Base-by-base conservation (phyloP, 768 basidiomycete genomes). In the Podaxis sp. region DNA sequence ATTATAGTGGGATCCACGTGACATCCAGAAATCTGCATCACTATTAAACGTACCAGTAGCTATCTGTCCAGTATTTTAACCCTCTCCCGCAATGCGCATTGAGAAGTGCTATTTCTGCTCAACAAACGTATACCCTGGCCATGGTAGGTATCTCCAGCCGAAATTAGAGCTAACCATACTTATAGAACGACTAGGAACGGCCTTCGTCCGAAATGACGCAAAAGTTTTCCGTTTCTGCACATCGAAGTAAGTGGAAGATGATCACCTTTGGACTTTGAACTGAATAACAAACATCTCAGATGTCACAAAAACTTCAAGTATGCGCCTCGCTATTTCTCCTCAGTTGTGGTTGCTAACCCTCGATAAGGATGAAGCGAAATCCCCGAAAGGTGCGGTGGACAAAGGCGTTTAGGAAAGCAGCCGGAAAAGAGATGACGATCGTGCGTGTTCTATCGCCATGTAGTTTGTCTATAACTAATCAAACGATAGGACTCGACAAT, bases 231-330 rank as follows among this genome's bases (percentile, higher is more conserved):
- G 96, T 52, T 99, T 99, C 77, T 99, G 97, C 77, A 93, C 94
- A 8, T 95, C 93, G 73, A 99, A 99, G 93, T 99, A 68, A 69
- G 89, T 73, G 33, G 58, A 52, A 6, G 44, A 38, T 7, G 26
- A 12, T 26, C 40, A 39, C 17, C 5, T 30, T 28, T 12, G 22
- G 33, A 6, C n/a, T n/a, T 15, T 44, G 5, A 42, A 51, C 24
- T 60, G 26, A 49, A 24, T 40, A 46, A 39, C 4, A 55, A 36
- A 2, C 13, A 6, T 40, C 49, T 22, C 58, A 96, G 93, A 82
- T 97, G 97, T 74, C 93, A 98, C 77, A 99, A 99, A 80, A 99
- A 98, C 77, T 99, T 99, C 87, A 99, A 99, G 95, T 94, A 70
- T 5, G 24, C 67, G 84, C 73, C 48, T 12, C 8, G 28, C 42